phyloP scores from a whole-genome alignment of 2,329 filamentous ascomycete genomes.

The Rhexocercosporidium sp. region DNA sequence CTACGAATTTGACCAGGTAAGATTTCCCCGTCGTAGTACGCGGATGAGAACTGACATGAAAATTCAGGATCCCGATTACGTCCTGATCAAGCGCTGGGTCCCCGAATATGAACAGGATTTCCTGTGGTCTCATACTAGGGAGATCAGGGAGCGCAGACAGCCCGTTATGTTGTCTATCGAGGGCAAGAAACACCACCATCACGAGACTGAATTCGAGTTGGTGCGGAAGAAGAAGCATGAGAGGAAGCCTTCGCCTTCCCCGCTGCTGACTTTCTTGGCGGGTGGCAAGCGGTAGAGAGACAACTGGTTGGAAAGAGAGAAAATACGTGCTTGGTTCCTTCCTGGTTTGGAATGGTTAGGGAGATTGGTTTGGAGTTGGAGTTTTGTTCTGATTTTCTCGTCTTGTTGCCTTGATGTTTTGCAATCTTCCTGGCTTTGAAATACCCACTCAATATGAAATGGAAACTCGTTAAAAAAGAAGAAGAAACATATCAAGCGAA shows the following conservation, averaged over 20 bases:
- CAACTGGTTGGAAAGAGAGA: not conserved
- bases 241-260: constrained; percentile 39
- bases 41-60: constrained; percentile 41
- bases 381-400: constrained; percentile 9
- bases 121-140: constrained; percentile 73
- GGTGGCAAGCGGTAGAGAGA: constrained; percentile 34
- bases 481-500: no score
- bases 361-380: constrained; percentile 14
- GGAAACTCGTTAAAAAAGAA: not conserved
- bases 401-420: constrained; percentile 11
- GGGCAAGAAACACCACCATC: constrained; percentile 33
- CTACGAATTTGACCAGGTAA: constrained; percentile 61
- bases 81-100: constrained; percentile 77
- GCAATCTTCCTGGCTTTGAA: constrained; percentile 19
- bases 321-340: not conserved
- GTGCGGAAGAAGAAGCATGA: constrained; percentile 41
- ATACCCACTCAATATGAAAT: constrained; percentile 34
- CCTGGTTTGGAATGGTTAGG: constrained; percentile 16
- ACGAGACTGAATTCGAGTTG: constrained; percentile 39
- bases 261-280: constrained; percentile 40
- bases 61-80: constrained; percentile 67
- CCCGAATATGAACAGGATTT: constrained; percentile 73
- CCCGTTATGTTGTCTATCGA: constrained; percentile 34
- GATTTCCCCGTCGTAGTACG: constrained; percentile 32
- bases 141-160: constrained; percentile 47